A percentile compares a stretch with the other conserved stretches of the same genome.
Conservation (phyloP, 257 asterid species). For the Ilex aquifolium region DNA sequence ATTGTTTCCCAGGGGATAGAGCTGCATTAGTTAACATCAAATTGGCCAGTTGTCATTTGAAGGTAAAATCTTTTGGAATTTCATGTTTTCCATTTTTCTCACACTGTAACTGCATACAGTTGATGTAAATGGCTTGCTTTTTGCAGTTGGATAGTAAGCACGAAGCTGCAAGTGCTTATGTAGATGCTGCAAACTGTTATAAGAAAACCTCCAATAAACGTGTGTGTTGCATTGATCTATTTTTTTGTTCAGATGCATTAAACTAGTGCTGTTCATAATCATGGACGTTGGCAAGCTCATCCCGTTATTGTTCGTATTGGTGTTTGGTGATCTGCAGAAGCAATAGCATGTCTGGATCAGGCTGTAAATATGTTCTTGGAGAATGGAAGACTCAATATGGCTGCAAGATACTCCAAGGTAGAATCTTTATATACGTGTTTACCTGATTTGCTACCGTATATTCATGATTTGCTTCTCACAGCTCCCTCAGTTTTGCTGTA, state of each 20-base stretch:
- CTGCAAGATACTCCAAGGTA: conserved; percentile 37
- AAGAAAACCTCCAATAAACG: conserved; percentile 40
- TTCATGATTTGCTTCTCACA: too few species aligned
- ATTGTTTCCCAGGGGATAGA: conserved; percentile 38
- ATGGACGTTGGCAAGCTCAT: background rate
- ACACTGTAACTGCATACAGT: background rate
- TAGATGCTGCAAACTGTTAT: conserved; percentile 43
- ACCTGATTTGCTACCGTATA: too few species aligned
- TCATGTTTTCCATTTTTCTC: background rate
- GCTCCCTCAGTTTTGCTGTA: too few species aligned
- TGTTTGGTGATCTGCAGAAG: conserved; percentile 23
- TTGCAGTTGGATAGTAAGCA: conserved; percentile 39
- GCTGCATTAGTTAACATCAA: conserved; percentile 37
- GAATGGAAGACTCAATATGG: conserved; percentile 31
- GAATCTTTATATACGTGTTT: background rate
- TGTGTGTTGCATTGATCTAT: conserved; percentile 9
- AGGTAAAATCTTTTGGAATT: conserved; percentile 12
- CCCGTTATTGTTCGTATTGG: background rate
- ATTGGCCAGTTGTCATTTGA: conserved; percentile 33
- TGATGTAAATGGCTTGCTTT: background rate
- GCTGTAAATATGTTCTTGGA: conserved; percentile 31
- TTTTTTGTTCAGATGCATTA: too few species aligned
- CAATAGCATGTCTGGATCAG: conserved; percentile 35
- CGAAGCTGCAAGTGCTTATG: conserved; percentile 46
- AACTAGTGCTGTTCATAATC: too few species aligned